Conservation (phyloP, 768 basidiomycete species). For the Crucibulum laeve region DNA sequence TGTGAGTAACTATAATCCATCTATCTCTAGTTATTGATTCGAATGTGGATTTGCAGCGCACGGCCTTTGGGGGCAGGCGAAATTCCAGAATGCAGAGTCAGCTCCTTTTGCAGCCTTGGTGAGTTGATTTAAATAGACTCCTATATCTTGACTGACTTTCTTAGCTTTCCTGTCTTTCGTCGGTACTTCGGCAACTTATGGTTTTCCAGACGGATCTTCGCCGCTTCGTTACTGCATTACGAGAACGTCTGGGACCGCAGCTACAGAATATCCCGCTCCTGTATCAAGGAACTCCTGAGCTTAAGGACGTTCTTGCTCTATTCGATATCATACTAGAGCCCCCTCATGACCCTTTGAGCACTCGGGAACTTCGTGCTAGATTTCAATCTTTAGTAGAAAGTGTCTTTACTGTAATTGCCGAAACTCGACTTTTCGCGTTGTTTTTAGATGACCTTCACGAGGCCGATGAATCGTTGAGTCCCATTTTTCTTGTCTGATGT, state of each 20-base stretch:
- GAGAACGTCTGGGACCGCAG: slow-evolving; percentile 63
- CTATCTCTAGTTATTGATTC: background rate
- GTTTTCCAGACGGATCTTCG: slow-evolving; percentile 68
- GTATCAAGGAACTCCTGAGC: slow-evolving; percentile 67
- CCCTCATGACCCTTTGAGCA: slow-evolving; percentile 51
- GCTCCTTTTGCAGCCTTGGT: slow-evolving; percentile 69
- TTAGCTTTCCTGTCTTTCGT: slow-evolving; percentile 64
- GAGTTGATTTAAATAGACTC: slow-evolving; percentile 11
- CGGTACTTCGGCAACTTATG: slow-evolving; percentile 70
- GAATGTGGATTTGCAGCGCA: slow-evolving; percentile 34
- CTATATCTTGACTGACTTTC: background rate
- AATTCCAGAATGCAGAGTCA: slow-evolving; percentile 61
- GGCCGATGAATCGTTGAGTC: slow-evolving; percentile 59
- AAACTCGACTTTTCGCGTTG: slow-evolving; percentile 65
- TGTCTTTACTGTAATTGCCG: slow-evolving; percentile 65
- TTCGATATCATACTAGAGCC: slow-evolving; percentile 49
- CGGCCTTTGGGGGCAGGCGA: slow-evolving; percentile 75
- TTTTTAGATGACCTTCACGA: slow-evolving; percentile 75
- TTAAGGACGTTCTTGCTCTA: slow-evolving; percentile 54
- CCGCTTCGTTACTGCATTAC: slow-evolving; percentile 57
- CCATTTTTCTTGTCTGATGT: background rate
- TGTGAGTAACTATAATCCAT: slow-evolving; percentile 27
- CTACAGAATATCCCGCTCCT: slow-evolving; percentile 65
- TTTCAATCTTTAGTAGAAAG: slow-evolving; percentile 70
- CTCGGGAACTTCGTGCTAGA: slow-evolving; percentile 58